Evolutionary conservation across 2,329 filamentous ascomycete species (phyloP).

Genomic region (Aspergillus sp.): DNA sequence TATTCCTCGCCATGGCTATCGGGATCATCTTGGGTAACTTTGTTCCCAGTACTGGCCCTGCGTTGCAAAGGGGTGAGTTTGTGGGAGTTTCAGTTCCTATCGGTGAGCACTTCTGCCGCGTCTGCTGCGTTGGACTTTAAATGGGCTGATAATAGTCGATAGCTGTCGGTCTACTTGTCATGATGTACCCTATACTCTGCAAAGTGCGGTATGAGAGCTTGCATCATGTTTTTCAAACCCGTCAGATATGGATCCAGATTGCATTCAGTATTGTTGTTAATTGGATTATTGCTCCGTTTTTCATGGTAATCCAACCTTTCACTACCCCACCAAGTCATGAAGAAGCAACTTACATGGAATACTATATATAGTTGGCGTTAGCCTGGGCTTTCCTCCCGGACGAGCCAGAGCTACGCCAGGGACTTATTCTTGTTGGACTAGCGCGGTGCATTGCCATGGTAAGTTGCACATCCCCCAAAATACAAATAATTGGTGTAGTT

Average conservation of each 20-base stretch:
- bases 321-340: not conserved
- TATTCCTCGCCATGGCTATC: conserved; percentile 72
- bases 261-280: conserved; percentile 73
- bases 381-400: conserved; percentile 56
- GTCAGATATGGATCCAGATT: conserved; percentile 73
- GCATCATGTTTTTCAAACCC: conserved; percentile 73
- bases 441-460: conserved; percentile 89
- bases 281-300: conserved; percentile 77
- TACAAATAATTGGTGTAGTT: not conserved
- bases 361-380: conserved; percentile 43
- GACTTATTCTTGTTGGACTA: conserved; percentile 78
- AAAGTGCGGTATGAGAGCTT: conserved; percentile 78
- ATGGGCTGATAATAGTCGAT: not conserved
- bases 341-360: not conserved
- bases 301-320: conserved; percentile 63
- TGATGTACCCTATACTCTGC: conserved; percentile 94
- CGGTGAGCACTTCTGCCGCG: conserved; percentile 40
- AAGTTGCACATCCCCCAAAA: conserved; percentile 41
- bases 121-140: not conserved
- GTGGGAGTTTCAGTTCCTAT: conserved; percentile 69
- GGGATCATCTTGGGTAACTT: conserved; percentile 76
- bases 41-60: conserved; percentile 59
- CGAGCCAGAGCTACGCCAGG: conserved; percentile 54
- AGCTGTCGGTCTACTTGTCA: conserved; percentile 79
- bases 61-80: conserved; percentile 68